Conservation (phyloP, 495 filamentous ascomycete species). For the Lasiosphaeria ovina region DNA sequence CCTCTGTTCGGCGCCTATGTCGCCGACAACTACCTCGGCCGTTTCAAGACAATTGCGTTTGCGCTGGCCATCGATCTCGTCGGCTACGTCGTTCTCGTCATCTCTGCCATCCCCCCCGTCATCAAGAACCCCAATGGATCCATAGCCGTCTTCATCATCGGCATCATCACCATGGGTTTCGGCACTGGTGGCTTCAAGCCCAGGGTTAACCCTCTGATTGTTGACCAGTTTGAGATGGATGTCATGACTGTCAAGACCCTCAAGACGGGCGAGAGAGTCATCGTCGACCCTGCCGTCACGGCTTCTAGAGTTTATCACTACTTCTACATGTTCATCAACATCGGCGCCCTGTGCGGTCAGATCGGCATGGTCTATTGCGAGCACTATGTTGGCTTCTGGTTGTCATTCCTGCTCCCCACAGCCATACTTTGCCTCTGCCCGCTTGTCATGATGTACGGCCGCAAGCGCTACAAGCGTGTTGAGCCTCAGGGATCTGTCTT, state of each 20-base stretch:
- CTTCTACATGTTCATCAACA: slow-evolving; percentile 71
- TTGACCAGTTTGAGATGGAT: slow-evolving; percentile 49
- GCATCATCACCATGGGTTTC: slow-evolving; percentile 63
- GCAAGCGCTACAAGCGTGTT: slow-evolving; percentile 55
- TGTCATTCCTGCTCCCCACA: slow-evolving; percentile 64
- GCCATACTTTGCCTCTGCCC: slow-evolving; percentile 58
- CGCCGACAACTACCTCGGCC: slow-evolving; percentile 70
- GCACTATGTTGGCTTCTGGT: slow-evolving; percentile 74
- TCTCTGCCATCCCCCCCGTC: slow-evolving; percentile 60
- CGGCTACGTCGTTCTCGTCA: slow-evolving; percentile 64
- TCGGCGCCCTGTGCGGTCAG: slow-evolving; percentile 56
- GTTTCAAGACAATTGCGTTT: slow-evolving; percentile 65
- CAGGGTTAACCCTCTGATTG: slow-evolving; percentile 61
- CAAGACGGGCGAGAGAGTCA: slow-evolving; percentile 57
- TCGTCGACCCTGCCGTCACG: slow-evolving; percentile 67
- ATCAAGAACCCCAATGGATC: slow-evolving; percentile 53
- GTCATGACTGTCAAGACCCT: slow-evolving; percentile 41
- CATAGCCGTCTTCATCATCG: slow-evolving; percentile 59
- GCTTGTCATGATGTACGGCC: slow-evolving; percentile 60
- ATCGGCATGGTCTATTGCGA: slow-evolving; percentile 63
- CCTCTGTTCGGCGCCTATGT: slow-evolving; percentile 67
- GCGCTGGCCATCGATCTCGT: slow-evolving; percentile 58
- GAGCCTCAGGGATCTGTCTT: slow-evolving; percentile 66
- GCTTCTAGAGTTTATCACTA: slow-evolving; percentile 58
- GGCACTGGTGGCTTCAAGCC: slow-evolving; percentile 67